Evolutionary conservation across 179 eudicot species (phyloP).

Genomic region (Camellia oleifera): DNA sequence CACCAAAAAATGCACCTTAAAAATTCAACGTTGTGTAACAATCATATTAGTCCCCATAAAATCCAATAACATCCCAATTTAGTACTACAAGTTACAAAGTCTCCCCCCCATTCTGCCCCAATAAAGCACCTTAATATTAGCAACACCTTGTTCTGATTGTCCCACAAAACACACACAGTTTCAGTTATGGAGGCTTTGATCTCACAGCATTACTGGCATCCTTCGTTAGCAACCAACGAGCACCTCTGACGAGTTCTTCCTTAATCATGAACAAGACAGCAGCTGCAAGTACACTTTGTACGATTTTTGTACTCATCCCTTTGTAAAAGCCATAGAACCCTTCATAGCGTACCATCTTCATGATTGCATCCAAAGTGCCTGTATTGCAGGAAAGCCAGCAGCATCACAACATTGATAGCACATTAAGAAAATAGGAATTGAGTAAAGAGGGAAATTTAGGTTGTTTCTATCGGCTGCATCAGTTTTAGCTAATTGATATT

Average conservation of each 20-base stretch:
- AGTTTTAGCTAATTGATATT: background rate
- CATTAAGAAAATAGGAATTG: background rate
- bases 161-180: background rate
- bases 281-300: conserved; percentile 93
- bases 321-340: conserved; percentile 84
- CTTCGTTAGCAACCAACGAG: conserved; percentile 56
- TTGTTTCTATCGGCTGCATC: background rate
- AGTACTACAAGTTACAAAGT: background rate
- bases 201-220: conserved; percentile 30
- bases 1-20: background rate
- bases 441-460: background rate
- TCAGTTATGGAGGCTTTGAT: conserved; percentile 32
- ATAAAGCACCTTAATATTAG: background rate
- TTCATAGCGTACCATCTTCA: conserved; percentile 80
- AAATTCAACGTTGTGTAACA: background rate
- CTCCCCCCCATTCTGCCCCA: background rate
- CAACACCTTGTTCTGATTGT: background rate
- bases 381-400: conserved; percentile 16
- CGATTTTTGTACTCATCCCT: conserved; percentile 96
- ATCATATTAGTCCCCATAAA: background rate
- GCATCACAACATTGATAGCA: background rate
- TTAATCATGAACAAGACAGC: conserved; percentile 92
- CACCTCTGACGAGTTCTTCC: conserved; percentile 83
- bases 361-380: conserved; percentile 89
- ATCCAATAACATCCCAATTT: background rate